phyloP scores from a whole-genome alignment of 2,329 filamentous ascomycete genomes.

The Botrytis medusae region DNA sequence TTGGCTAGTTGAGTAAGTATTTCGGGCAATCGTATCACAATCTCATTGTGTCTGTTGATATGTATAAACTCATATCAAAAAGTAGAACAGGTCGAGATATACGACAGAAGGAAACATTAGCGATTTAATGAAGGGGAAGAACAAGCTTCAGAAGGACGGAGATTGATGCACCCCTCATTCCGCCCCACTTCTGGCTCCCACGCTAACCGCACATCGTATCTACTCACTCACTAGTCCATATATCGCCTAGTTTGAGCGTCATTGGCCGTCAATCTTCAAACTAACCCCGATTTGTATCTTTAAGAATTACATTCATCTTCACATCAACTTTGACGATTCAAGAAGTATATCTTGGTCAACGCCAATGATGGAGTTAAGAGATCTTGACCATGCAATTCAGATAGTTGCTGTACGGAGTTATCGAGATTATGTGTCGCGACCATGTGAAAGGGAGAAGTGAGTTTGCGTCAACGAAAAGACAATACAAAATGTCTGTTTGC shows the following conservation, averaged over 20 bases:
- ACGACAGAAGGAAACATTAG: conserved; percentile 9
- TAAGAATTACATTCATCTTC: background rate
- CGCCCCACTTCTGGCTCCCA: background rate
- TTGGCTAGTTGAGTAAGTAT: background rate
- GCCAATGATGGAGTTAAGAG: background rate
- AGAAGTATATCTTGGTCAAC: background rate
- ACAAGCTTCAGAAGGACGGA: background rate
- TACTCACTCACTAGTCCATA: background rate
- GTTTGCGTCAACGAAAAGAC: no score
- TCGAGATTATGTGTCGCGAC: background rate
- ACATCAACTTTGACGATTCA: background rate
- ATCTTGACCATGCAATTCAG: background rate
- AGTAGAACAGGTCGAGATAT: background rate
- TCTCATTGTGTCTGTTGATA: background rate
- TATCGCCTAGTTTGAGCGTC: background rate
- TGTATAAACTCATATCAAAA: background rate
- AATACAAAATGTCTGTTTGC: background rate
- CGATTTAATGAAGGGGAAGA: conserved; percentile 9
- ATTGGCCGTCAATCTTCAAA: background rate
- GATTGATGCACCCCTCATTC: background rate
- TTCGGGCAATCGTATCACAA: background rate
- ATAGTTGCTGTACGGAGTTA: background rate
- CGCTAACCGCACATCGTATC: conserved; percentile 19
- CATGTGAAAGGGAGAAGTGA: background rate
- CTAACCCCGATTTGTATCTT: conserved; percentile 1